A percentile compares a stretch with the other conserved stretches of the same genome.
Evolutionary conservation across 352 stramenopile species (phyloP).

Genomic region (Globisporangium radiosum): DNA sequence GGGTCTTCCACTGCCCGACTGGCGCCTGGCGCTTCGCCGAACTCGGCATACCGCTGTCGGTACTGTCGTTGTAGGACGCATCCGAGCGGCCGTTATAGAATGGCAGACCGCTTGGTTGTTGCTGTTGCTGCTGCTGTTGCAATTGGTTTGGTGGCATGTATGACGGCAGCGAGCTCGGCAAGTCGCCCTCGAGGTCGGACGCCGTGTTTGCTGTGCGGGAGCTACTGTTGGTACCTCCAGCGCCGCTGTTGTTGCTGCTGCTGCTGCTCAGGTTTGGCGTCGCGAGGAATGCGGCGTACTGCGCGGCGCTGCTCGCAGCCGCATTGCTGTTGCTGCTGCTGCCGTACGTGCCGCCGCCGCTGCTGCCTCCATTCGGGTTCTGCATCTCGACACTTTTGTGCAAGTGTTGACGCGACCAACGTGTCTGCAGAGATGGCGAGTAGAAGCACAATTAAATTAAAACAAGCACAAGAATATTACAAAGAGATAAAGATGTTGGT

Average conservation of each 20-base stretch:
- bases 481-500: no score
- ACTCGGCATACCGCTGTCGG: conserved; percentile 14
- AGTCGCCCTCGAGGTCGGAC: conserved; percentile 37
- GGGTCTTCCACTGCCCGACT: conserved; percentile 55
- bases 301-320: conserved; percentile 2
- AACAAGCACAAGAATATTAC: no score
- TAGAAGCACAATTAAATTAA: no score
- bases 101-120: conserved; percentile 13
- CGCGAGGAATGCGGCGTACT: conserved; percentile 13
- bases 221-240: background rate
- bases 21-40: conserved; percentile 38
- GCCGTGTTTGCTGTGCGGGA: no score
- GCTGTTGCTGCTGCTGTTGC: conserved; percentile 11
- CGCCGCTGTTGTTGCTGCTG: background rate
- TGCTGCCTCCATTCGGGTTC: conserved; percentile 5
- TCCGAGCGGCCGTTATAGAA: conserved; percentile 22
- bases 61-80: background rate
- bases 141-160: conserved; percentile 40
- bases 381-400: conserved; percentile 11
- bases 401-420: background rate
- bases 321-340: conserved; percentile 7
- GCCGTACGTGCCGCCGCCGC: conserved; percentile 9
- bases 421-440: background rate
- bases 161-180: conserved; percentile 68
- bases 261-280: conserved; percentile 3